These are phyloP conservation scores for Kluyveromyces wickerhamii DNA, from an alignment of 805 yeast genomes.

Conservation along the genomic window DNA sequence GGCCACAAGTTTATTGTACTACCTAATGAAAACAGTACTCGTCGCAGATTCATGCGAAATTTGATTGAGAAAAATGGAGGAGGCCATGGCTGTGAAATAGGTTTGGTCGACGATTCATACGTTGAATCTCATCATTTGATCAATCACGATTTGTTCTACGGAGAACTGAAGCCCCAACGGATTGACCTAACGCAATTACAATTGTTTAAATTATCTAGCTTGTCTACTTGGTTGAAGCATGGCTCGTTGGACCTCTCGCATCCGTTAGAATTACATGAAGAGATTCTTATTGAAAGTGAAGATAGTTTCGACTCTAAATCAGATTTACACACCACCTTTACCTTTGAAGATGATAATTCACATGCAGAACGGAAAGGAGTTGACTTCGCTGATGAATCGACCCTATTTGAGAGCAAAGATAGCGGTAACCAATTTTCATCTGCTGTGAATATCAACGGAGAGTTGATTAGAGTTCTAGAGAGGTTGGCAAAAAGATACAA, in stretches of 20 bases:
- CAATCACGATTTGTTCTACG: constrained; percentile 14
- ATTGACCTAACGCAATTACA: constrained; percentile 7
- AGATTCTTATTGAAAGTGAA: constrained; percentile 4
- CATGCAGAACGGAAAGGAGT: too few relatives aligned
- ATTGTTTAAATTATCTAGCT: constrained; percentile 1
- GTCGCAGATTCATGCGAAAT: constrained; percentile 11
- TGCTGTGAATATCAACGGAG: too few relatives aligned
- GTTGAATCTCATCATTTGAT: constrained; percentile 12
- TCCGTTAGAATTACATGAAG: constrained; percentile 4
- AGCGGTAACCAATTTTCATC: too few relatives aligned
- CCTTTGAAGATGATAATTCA: too few relatives aligned
- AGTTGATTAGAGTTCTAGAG: constrained; percentile 14
- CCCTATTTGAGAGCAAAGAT: too few relatives aligned
- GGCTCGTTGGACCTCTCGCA: constrained; percentile 2
- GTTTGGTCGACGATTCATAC: constrained; percentile 22
- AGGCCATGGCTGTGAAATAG: constrained; percentile 5
- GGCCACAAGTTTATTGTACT: constrained; percentile 11
- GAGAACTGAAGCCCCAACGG: constrained; percentile 16
- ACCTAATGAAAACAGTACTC: constrained; percentile 16
- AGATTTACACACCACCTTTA: too few relatives aligned
- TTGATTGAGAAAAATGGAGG: constrained; percentile 21
- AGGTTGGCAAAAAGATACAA: constrained; percentile 18
- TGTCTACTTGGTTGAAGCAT: constrained; percentile 15
- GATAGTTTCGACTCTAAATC: constrained; percentile 1
- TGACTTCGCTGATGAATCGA: too few relatives aligned